Evolutionary conservation across 2,329 filamentous ascomycete species (phyloP), one percentile per base, ranked within the genome.

Genomic region (Penicillium sp.): DNA sequence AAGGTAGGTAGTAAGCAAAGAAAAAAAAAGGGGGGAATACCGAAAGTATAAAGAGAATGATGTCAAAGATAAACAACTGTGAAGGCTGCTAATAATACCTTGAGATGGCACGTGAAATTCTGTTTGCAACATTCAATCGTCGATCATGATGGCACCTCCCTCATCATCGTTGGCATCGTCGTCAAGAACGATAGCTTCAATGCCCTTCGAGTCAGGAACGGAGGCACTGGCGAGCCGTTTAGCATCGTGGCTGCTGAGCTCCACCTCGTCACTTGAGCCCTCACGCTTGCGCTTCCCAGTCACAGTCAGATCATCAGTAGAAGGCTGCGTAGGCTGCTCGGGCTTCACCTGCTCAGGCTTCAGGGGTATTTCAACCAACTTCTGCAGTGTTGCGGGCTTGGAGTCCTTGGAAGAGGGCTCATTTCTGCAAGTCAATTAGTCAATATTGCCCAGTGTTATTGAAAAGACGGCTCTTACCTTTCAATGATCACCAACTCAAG

Each of bases 111-210:
- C 16, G 4, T 16, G 16, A 23, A 48, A 29, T 4, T 34, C 25
- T 15, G 13, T 19, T 19, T 13, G 4, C 19, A 16, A 36, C 50
- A 49, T 60, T 81, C 71, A 85, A 70, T 87, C 84, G 56, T 86
- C 76, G 68, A 91, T 90, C 58, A 89, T 68, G 64, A 90, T 90
- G 21, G 85, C 82, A 23, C 86, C 87, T 53, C 78, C 79, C n/a
- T 73, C 76, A 3, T 72, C 68, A 51, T 78, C 46, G 5, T 48
- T 40, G 1, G 38, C 19, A 40, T 40, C 82, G 48, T 84, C 53
- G 4, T 55, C 82, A 13, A 87, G 54, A 43, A 76, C 65, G 34
- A 78, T 76, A 15, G 70, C 68, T 33, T 71, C 58, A n/a, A 64
- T 61, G 29, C 63, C 64, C 44, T 78, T 40, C 76, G 78, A 78